Conservation (phyloP, 495 filamentous ascomycete genomes). For the Penicillium crystallinum region DNA sequence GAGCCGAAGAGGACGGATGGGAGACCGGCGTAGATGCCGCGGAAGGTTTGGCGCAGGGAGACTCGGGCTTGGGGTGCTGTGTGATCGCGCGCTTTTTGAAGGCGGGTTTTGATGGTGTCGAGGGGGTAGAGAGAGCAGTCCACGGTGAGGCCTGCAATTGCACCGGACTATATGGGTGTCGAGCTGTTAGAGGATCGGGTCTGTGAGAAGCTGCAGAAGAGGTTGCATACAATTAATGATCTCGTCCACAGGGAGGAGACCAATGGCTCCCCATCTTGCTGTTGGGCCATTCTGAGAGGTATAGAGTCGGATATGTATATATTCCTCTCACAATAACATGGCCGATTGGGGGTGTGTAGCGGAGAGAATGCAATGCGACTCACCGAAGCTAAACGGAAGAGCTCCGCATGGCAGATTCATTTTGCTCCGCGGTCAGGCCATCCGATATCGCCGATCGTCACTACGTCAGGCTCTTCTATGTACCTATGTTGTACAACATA, state of each 20-base stretch:
- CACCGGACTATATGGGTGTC: constrained; percentile 58
- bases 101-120: constrained; percentile 88
- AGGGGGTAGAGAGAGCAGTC: constrained; percentile 88
- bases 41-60: constrained; percentile 53
- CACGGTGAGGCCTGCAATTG: constrained; percentile 79
- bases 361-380: background rate
- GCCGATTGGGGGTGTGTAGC: background rate
- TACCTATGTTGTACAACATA: no score
- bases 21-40: constrained; percentile 64
- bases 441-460: constrained; percentile 22
- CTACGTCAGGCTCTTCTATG: constrained; percentile 10
- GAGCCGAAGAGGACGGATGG: constrained; percentile 69
- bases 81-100: constrained; percentile 78
- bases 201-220: background rate
- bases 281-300: constrained; percentile 25
- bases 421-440: constrained; percentile 29
- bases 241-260: constrained; percentile 43
- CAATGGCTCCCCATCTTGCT: constrained; percentile 31
- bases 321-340: constrained; percentile 12
- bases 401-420: constrained; percentile 23
- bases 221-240: constrained; percentile 35
- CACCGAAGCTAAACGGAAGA: constrained; percentile 1
- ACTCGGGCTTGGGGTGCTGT: constrained; percentile 49
- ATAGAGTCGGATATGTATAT: background rate
- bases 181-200: background rate